Evolutionary conservation across 176 grass and related monocot species (phyloP).

Genomic region (Oryza officinalis): DNA sequence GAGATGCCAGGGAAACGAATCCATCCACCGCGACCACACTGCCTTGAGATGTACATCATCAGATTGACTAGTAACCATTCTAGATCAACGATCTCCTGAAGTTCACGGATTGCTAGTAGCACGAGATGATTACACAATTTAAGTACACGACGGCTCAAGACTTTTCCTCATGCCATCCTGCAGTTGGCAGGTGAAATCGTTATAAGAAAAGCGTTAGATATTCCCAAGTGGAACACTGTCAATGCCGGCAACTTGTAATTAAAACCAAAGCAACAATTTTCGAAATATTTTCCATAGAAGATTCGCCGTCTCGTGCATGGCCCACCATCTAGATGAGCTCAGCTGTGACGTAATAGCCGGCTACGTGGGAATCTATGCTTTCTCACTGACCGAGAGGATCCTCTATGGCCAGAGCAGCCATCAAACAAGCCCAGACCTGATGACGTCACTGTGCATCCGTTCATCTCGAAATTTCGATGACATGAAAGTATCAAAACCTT

Average conservation of each 20-base stretch:
- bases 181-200: neutral
- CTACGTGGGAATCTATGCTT: constrained; percentile 6
- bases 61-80: neutral
- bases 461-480: neutral
- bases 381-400: constrained; percentile 12
- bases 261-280: neutral
- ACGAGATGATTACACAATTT: neutral
- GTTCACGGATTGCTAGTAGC: neutral
- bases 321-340: constrained; percentile 23
- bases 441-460: neutral
- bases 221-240: neutral
- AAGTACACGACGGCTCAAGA: neutral
- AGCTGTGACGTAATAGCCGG: constrained; percentile 7
- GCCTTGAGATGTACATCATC: too few relatives aligned
- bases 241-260: neutral
- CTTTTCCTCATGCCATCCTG: neutral
- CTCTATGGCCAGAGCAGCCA: constrained; percentile 6
- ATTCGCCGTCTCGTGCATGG: constrained; percentile 4
- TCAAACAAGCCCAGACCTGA: neutral
- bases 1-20: neutral
- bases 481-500: constrained; percentile 4
- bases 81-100: neutral
- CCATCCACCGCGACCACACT: neutral
- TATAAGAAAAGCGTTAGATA: neutral
- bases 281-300: constrained; percentile 23